Base-by-base conservation (phyloP, 2,329 filamentous ascomycete species). In the Diplodia scrobiculata region DNA sequence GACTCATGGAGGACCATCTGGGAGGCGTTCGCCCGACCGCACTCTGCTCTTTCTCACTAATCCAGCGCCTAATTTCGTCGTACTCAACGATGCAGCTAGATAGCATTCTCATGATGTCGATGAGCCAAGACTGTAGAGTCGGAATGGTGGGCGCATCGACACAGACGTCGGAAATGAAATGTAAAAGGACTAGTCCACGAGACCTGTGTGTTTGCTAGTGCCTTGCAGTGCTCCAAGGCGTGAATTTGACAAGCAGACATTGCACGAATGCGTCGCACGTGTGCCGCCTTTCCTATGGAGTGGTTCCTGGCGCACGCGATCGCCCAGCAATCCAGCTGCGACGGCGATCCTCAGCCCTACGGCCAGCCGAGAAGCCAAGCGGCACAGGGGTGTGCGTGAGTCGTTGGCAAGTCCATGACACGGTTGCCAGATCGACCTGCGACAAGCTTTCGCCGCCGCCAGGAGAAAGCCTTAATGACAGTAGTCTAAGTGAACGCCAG, bases 71-170 rank as follows among this genome's bases (percentile, higher is more conserved):
- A 66, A 66, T 66, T 66, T 27, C 64, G 64, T 60, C 53, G 54
- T 34, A 59, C 53, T 29, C 47, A 47, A 66, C 52, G 64, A 53
- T 60, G 53, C 64, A 66, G 58, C 55, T 66, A 66, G 65, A 66
- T 66, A 62, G 55, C 65, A 66, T 66, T 62, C 38, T 66, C 65
- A 66, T 66, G 65, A 66, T 59, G 54, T 66, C 64, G 64, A 60
- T 66, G 64, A 53, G 64, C 64, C 64, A 66, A 66, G 64, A 66
- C 64, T 59, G 64, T 66, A 66, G 64, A 66, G 54, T 45, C 48
- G 54, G 54, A 25, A 60, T 53, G 58, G 58, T 51, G 64, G 64
- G 53, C 64, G 32, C 64, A 66, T 66, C 64, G 64, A 66, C 64
- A 47, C 36, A 47, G 64, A 51, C 64, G 53, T 60, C 36, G 47